Evolutionary conservation across 768 basidiomycete genomes (phyloP).

Genomic region (Leccinum sublutescens): DNA sequence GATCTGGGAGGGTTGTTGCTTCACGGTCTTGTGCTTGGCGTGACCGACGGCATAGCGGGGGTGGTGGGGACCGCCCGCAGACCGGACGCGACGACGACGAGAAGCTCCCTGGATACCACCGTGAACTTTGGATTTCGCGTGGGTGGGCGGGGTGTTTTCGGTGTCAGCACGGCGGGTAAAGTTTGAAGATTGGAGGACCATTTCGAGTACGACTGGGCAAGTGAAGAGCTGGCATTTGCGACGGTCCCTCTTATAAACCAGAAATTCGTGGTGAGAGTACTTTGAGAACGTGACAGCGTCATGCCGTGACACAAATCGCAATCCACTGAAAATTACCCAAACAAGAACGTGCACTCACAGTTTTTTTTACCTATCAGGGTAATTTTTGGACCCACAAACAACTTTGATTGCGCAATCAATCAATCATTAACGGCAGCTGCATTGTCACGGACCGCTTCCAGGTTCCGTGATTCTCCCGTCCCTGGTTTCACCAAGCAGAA

Average conservation of each 20-base stretch:
- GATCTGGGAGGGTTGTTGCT: conserved; percentile 19
- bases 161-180: conserved; percentile 23
- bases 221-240: neutral
- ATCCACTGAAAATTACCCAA: conserved; percentile 28
- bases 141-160: conserved; percentile 36
- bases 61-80: conserved; percentile 26
- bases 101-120: conserved; percentile 34
- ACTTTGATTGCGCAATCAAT: conserved; percentile 30
- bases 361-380: conserved; percentile 18
- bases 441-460: neutral
- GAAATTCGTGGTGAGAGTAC: conserved; percentile 10
- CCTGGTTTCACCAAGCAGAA: conserved; percentile 2
- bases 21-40: conserved; percentile 36
- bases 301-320: conserved; percentile 32
- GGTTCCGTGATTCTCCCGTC: neutral
- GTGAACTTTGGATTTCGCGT: conserved; percentile 18
- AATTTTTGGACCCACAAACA: conserved; percentile 32
- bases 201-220: neutral
- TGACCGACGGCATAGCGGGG: conserved; percentile 38
- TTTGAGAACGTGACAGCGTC: conserved; percentile 24
- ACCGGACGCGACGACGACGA: conserved; percentile 41
- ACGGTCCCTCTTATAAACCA: conserved; percentile 28
- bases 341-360: conserved; percentile 5
- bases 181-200: conserved; percentile 29
- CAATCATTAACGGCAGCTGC: conserved; percentile 5